These are phyloP conservation scores for Trichoderma guizhouense DNA, from an alignment of 2,329 filamentous ascomycete genomes.

Conservation along the genomic window DNA sequence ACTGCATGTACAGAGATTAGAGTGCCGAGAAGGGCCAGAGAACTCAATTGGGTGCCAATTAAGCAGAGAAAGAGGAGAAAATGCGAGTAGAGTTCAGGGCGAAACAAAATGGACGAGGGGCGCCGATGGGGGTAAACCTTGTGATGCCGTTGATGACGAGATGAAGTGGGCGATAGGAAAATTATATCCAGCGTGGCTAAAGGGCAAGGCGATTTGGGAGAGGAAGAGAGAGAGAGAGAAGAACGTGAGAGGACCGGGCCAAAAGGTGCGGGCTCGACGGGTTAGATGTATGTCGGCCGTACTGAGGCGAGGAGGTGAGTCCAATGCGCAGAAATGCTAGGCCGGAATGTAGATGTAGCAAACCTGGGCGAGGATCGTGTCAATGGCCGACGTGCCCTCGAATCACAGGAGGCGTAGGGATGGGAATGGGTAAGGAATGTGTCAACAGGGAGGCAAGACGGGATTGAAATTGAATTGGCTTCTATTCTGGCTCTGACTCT, in stretches of 20 bases:
- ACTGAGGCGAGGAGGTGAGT: conserved; percentile 10
- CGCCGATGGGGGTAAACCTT: background rate
- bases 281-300: conserved; percentile 15
- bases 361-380: conserved; percentile 13
- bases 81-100: background rate
- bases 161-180: background rate
- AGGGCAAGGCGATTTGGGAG: background rate
- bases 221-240: background rate
- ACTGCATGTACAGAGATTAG: conserved; percentile 25
- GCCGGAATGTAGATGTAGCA: conserved; percentile 18
- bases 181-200: background rate
- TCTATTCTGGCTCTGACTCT: background rate
- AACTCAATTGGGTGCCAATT: background rate
- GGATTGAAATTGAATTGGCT: background rate
- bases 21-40: background rate
- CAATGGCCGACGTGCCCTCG: conserved; percentile 18
- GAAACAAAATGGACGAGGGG: background rate
- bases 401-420: conserved; percentile 30
- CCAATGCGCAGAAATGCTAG: conserved; percentile 12
- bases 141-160: background rate
- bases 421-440: conserved; percentile 33
- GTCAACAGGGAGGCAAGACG: conserved; percentile 10
- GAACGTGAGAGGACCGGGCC: background rate
- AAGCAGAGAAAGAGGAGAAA: background rate
- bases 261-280: conserved; percentile 1